Evolutionary conservation across 2,329 filamentous ascomycete species (phyloP), one percentile per base, ranked within the genome.

Genomic region (Dactylellina parvicollis): DNA sequence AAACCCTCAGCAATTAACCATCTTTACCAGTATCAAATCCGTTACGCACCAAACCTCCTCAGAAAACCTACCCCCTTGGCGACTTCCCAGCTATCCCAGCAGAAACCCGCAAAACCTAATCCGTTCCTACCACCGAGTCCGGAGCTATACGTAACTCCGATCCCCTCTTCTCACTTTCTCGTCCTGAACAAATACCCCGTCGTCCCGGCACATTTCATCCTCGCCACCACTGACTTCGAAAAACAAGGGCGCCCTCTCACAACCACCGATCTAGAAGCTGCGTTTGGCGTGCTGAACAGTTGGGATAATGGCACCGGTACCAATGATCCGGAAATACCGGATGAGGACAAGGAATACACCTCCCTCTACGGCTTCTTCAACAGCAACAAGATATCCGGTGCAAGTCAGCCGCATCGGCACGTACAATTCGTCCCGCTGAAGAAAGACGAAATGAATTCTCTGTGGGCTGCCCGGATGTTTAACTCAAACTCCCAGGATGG

Each of bases 101-200:
- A 56, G 20, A 10, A 24, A 5, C 32, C 32, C 12, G 2, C 55
- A 36, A 64, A 62, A 52, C 18, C 56, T 4, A 74, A 67, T 26
- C 70, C 70, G 7, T 74, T 69, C 34, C 32, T 69, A 18, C 61
- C 70, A 2, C 70, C 70, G 7, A 67, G 28, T 18, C 47, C 49
- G 9, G 64, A 55, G 26, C 42, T 74, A 9, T 74, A 74, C 44
- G 12, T 74, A 22, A 64, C 56, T 16, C 24, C 44, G 79, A 84
- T 14, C 77, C 90, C 5, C 82, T 82, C 0, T 82, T 86, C 0
- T 79, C 82, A 92, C 79, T 83, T 85, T 69, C 83, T 92, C 42
- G 86, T 92, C 0, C 82, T 92, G 40, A 92, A 92, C 83, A 92
- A 92, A 80, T 92, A 90, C 77, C 89, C 90, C 52, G 81, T 92